phyloP scores from a whole-genome alignment of 2,329 filamentous ascomycete genomes.

The Cladophialophora carrionii region DNA sequence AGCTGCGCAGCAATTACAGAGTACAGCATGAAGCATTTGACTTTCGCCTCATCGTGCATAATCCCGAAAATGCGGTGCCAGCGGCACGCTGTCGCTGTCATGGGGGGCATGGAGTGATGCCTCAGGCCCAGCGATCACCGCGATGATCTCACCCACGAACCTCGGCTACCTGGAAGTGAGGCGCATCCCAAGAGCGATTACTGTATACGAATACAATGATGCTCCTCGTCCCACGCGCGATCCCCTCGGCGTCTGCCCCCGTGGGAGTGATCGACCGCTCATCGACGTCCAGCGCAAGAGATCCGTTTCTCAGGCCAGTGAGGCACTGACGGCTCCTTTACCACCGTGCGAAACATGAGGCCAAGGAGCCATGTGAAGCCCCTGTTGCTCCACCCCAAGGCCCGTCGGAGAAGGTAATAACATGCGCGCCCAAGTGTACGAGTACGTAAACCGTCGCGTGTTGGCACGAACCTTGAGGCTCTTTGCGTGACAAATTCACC shows the following conservation, averaged over 20 bases:
- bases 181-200: constrained; percentile 5
- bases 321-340: not conserved
- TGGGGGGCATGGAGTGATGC: not conserved
- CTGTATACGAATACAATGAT: no score
- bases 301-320: not conserved
- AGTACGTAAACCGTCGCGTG: not conserved
- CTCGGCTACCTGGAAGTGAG: constrained; percentile 9
- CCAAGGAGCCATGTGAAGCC: not conserved
- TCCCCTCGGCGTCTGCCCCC: not conserved
- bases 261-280: not conserved
- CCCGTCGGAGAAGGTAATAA: not conserved
- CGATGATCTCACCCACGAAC: not conserved
- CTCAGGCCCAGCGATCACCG: not conserved
- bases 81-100: not conserved
- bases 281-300: not conserved
- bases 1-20: not conserved
- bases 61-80: not conserved
- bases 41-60: not conserved
- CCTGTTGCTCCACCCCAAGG: not conserved
- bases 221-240: not conserved
- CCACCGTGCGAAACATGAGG: not conserved
- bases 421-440: not conserved
- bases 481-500: not conserved
- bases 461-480: not conserved
- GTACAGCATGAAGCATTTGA: not conserved